phyloP scores from a whole-genome alignment of 2,329 filamentous ascomycete genomes.

The Phoma sp. region DNA sequence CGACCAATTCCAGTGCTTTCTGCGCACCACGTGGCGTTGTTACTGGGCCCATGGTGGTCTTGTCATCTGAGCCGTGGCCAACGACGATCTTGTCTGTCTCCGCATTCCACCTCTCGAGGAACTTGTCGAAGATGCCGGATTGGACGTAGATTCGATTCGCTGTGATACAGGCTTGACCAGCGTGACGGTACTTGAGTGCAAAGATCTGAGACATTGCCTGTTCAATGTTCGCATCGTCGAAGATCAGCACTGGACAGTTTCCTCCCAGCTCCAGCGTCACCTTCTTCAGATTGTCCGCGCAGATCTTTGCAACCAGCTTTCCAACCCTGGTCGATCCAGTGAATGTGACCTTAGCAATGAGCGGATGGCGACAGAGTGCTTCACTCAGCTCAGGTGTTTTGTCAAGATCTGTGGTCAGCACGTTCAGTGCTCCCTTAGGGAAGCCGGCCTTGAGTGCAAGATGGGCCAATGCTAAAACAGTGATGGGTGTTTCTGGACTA shows the following conservation, averaged over 20 bases:
- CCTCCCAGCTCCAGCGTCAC: conserved; percentile 70
- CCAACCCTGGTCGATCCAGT: conserved; percentile 66
- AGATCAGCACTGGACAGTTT: conserved; percentile 70
- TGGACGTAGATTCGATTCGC: conserved; percentile 73
- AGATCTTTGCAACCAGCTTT: conserved; percentile 67
- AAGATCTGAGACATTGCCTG: conserved; percentile 58
- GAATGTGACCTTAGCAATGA: conserved; percentile 69
- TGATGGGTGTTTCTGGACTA: conserved; percentile 52
- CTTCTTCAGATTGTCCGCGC: conserved; percentile 68
- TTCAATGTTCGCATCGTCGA: conserved; percentile 69
- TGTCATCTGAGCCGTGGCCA: conserved; percentile 66
- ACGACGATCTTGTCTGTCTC: conserved; percentile 64
- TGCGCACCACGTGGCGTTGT: conserved; percentile 64
- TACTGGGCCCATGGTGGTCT: conserved; percentile 67
- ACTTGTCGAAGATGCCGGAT: conserved; percentile 66
- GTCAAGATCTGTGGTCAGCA: conserved; percentile 66
- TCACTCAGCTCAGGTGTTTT: conserved; percentile 63
- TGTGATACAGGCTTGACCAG: conserved; percentile 70
- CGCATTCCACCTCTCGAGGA: conserved; percentile 62
- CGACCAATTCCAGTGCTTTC: conserved; percentile 67
- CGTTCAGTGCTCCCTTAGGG: conserved; percentile 66
- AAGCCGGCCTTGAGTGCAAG: conserved; percentile 55
- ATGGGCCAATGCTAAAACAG: conserved; percentile 47
- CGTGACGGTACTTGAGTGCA: conserved; percentile 64
- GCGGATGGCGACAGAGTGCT: conserved; percentile 63